Evolutionary conservation across 208 protist species (phyloP).

Genomic region (Acanthamoeba sp.): DNA sequence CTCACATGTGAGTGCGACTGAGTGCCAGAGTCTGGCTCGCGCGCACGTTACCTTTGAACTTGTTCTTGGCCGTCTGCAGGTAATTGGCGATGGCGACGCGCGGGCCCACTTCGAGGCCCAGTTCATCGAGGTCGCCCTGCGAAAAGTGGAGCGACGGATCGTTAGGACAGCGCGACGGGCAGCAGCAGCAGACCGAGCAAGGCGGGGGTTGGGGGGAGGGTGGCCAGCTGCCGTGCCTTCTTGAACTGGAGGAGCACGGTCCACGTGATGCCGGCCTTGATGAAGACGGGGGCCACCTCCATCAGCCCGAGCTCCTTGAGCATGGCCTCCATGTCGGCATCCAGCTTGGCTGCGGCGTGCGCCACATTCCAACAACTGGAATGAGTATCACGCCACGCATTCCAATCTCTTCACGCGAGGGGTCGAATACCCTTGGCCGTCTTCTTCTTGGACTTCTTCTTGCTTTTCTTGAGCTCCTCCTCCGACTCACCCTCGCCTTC

Average conservation of each 20-base stretch:
- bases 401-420: no score
- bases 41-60: neutral
- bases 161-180: no score
- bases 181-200: no score
- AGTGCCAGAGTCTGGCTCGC: no score
- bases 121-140: conserved; percentile 6
- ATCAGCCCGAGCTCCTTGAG: conserved; percentile 30
- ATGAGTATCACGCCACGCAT: no score
- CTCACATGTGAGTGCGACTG: no score
- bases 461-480: neutral
- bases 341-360: neutral
- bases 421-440: neutral
- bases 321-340: neutral
- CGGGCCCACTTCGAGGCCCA: conserved; percentile 8
- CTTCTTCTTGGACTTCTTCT: conserved; percentile 17
- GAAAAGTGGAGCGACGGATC: no score
- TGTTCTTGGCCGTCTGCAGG: conserved; percentile 39
- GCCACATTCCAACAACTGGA: no score
- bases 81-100: conserved; percentile 45
- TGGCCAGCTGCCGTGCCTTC: neutral
- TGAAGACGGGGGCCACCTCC: conserved; percentile 24
- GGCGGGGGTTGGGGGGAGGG: neutral
- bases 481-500: neutral
- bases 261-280: conserved; percentile 47
- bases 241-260: conserved; percentile 56